Evolutionary conservation across 2,329 filamentous ascomycete genomes (phyloP), one percentile per base, ranked within the genome.

Genomic region (Penicillium sp.): DNA sequence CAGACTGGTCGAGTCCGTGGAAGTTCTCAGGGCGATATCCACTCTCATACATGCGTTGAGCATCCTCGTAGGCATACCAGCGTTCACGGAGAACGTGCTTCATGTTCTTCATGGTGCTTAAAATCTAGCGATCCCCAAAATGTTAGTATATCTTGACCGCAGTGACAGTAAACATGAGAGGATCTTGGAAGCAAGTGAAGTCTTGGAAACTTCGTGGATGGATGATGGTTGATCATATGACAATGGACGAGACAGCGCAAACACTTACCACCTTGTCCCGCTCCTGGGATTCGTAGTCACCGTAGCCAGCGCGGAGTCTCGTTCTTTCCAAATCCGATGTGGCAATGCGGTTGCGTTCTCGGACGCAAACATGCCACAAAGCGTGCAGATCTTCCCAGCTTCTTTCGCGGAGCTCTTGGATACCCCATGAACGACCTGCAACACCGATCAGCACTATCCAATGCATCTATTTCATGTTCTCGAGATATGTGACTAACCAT

Each of bases 351-450:
- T 99, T 99, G 67, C 90, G 82, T 78, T 99, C 94, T 77, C 90
- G 92, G 56, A 89, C 83, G 72, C 94, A 97, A 52, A 92, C 84
- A 91, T 92, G 99, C 92, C 93, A 99, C 68, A 99, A 81, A 58
- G 82, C 80, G 75, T 97, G 92, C 66, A 99, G 77, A 73, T 97
- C 92, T 58, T 96, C 91, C 90, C 92, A 99, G 59, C 88, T 91
- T 78, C 97, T 97, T 59, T 84, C 81, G 59, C 92, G 84, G 67
- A 99, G 80, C 78, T 99, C 94, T 75, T 91, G 85, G 7, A 90
- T 86, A 10, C 83, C 86, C 94, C 94, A 99, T 27, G 86, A 80
- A 50, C 94, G 85, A 14, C 94, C 83, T 86, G 58, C 36, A 43
- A 31, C 9, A 31, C 39, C 27, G 21, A 40, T 67, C 36, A 67